Base-by-base conservation (phyloP, 23 red algal genomes). In the Gracilaria domingensis region DNA sequence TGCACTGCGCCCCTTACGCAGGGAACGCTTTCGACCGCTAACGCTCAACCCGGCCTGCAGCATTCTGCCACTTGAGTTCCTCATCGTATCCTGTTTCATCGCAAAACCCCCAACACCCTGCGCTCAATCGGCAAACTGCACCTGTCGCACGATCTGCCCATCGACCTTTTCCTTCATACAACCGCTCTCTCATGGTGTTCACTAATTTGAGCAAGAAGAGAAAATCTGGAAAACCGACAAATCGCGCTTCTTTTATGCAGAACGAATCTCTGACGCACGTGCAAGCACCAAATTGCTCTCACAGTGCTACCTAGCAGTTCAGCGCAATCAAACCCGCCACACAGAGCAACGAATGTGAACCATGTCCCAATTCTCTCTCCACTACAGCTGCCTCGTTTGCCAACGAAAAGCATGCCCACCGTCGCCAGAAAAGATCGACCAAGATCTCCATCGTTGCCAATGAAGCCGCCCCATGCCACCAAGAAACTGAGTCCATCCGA, bases 101-200 rank as follows among this genome's bases (percentile, higher is more conserved):
- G 8, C 29, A 37, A 8, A 32, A 36, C 64, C 3, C 8, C 30
- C 32, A 69, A 36, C 7, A 8, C 12, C 30, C 0, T 69, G 30
- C 9, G 64, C 0, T 7, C 4, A 69, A 20, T 7, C 33, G 16
- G 13, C 64, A 64, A 12, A 69, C 64, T 8, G 30, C 8, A 3
- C 28, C 11, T 0, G 64, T 13, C 14, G 64, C 32, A 26, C 49
- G 16, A 14, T 77, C 39, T 51, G 23, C 72, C 1, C 38, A 26
- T 39, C 23, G 6, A 13, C 45, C 72, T 1, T 77, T 77, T 51
- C 72, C n/a, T 25, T 9, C 17, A 4, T 77, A 77, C 42, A 77
- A 77, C 72, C 23, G 72, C 45, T 77, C 72, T 45, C 72, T 42
- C n/a, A 77, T 77, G 72, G 45, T 77, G 12, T 45, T 21, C 3